Base-by-base conservation (phyloP, 2,329 filamentous ascomycete species). In the Aphanocladium album region DNA sequence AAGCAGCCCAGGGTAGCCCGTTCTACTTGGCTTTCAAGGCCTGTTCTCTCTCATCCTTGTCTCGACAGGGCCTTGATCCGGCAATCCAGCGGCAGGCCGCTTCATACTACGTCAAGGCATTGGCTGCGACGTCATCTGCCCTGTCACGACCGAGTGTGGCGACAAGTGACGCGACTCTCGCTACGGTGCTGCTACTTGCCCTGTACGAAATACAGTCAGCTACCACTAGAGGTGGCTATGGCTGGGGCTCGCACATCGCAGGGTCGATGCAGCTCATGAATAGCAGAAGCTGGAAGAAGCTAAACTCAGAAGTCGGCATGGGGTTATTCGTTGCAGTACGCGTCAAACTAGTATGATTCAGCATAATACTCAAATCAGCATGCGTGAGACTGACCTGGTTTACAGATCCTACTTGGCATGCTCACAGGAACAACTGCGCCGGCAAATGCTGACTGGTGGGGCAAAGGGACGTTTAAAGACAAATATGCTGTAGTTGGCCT, bases 251-350 rank as follows among this genome's bases (percentile, higher is more conserved):
- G 12, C 53, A 57, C n/a, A 23, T 43, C 35, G 33, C 53, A 1
- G 53, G 53, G n/a, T 57, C 53, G 19, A 47, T 47, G 43, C 53
- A 57, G 43, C 41, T 57, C 17, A 57, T 57, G 41, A 57, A 57
- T 27, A 57, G 53, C 41, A 57, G 53, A 37, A 57, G 53, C 43
- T 57, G 53, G 53, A 57, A 57, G 23, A 47, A 25, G 17, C 53
- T 57, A 11, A 47, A 57, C 19, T 35, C 53, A 45, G 53, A 57
- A 25, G 27, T 57, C 5, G 53, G 53, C 12, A 57, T 57, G 53
- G 19, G 53, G 8, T 23, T 57, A 4, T 57, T 57, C 21, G 53
- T 57, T 8, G 53, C 53, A 12, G 53, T 57, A 3, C 53, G 53
- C 33, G 53, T 47, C 27, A 46, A 57, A 23, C 46, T 57, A 19